These are phyloP conservation scores for Leccinum longicurvipes DNA, from an alignment of 768 basidiomycete genomes.

Conservation along the genomic window DNA sequence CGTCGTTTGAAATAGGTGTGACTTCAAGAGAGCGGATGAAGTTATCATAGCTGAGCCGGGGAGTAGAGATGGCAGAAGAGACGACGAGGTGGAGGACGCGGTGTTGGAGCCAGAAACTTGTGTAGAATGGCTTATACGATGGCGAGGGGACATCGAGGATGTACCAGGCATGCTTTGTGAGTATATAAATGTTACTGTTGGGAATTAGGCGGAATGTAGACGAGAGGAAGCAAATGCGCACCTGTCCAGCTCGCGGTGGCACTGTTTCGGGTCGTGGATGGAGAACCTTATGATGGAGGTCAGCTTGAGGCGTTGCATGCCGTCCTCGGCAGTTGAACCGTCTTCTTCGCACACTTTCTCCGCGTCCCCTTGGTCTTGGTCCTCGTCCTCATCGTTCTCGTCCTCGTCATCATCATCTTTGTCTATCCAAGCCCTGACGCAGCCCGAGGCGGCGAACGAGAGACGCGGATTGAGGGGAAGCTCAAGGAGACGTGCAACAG, in stretches of 20 bases:
- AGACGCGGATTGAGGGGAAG: constrained; percentile 18
- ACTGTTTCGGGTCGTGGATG: constrained; percentile 38
- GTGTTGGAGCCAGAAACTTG: constrained; percentile 48
- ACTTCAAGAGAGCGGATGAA: constrained; percentile 38
- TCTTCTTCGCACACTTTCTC: constrained; percentile 9
- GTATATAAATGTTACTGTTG: constrained; percentile 59
- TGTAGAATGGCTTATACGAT: constrained; percentile 45
- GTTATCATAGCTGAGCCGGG: constrained; percentile 36
- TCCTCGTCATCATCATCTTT: constrained; percentile 29
- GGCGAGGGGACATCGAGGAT: constrained; percentile 52
- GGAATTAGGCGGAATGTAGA: constrained; percentile 9
- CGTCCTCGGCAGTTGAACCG: constrained; percentile 2
- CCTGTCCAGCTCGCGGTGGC: constrained; percentile 40
- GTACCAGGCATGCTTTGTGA: constrained; percentile 67
- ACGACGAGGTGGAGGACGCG: constrained; percentile 49
- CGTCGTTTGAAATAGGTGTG: constrained; percentile 30
- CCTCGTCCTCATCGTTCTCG: constrained; percentile 23
- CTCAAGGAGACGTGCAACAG: constrained; percentile 38
- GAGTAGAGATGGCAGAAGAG: constrained; percentile 31
- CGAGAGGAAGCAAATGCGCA: constrained; percentile 15
- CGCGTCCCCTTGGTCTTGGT: constrained; percentile 20
- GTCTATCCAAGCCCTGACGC: constrained; percentile 37
- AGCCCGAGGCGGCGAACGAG: constrained; percentile 37
- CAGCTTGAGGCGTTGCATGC: constrained; percentile 36
- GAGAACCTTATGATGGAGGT: constrained; percentile 46